phyloP scores from a whole-genome alignment of 495 filamentous ascomycete genomes.

The Penicillium malachiteum region DNA sequence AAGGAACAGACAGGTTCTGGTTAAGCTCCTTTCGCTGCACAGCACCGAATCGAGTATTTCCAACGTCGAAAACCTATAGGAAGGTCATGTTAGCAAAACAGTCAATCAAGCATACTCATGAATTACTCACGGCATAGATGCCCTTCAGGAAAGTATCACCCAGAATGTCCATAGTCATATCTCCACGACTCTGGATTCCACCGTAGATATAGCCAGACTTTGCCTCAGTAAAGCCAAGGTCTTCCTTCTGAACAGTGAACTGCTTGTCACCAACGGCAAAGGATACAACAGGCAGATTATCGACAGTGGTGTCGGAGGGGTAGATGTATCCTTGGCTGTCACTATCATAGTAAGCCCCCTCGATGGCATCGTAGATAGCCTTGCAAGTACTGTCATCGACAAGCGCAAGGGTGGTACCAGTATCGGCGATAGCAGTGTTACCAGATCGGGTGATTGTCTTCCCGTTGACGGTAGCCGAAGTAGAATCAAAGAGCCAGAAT shows the following conservation, averaged over 20 bases:
- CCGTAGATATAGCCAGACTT: conserved; percentile 65
- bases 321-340: conserved; percentile 68
- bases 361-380: conserved; percentile 68
- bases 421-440: conserved; percentile 80
- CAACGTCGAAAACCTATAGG: conserved; percentile 72
- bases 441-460: conserved; percentile 53
- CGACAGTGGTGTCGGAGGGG: conserved; percentile 54
- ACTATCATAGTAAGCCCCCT: conserved; percentile 62
- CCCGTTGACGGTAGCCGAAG: conserved; percentile 60
- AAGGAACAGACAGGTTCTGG: conserved; percentile 43
- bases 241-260: conserved; percentile 70
- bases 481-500: conserved; percentile 70
- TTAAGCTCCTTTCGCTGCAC: conserved; percentile 61
- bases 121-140: conserved; percentile 64
- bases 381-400: conserved; percentile 64
- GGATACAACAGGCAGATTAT: conserved; percentile 63
- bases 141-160: conserved; percentile 74
- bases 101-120: not conserved
- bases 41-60: conserved; percentile 66
- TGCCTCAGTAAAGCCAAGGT: conserved; percentile 63
- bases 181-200: conserved; percentile 71
- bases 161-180: conserved; percentile 67
- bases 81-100: not conserved
- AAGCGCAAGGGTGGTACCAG: conserved; percentile 72
- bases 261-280: conserved; percentile 66